Evolutionary conservation across 768 basidiomycete species (phyloP), one percentile per base, ranked within the genome.

Genomic region (Serendipita sp.): DNA sequence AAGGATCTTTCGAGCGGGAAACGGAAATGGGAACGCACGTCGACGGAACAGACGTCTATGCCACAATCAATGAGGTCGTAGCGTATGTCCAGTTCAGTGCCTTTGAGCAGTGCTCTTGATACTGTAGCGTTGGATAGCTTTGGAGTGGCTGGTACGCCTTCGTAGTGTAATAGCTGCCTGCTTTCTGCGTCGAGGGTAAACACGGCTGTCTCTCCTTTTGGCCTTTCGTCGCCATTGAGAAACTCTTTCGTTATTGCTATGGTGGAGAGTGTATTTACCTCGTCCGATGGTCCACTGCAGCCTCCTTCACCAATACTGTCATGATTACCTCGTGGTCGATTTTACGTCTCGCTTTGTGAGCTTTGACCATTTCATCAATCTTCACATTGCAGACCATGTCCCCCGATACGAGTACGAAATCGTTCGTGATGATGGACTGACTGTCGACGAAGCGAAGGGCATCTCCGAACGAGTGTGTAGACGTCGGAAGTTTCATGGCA

Each of bases 401-500:
- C 22, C 90, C 91, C 71, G 82, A 85, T 68, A 94, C 88, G 65
- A 97, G 83, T 44, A 97, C 84, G 73, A 91, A 94, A 71, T 97
- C 94, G 65, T 81, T 81, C 2, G 90, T 88, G 69, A 96, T 86
- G 69, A 97, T 80, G 60, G 91, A 89, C 65, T 90, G 85, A 43
- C 86, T 86, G 74, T 96, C 94, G 70, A 95, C 86, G 72, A 94
- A 91, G 65, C 92, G 87, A 82, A 95, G 82, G 45, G 90, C 90
- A 72, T 93, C 92, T 3, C 92, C 92, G 0, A 88, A 85, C 4
- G 92, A 89, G 75, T 85, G 86, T 2, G 87, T 89, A 71, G 88
- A 84, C 70, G 88, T 89, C 60, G 88, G 85, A 7, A 87, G 90
- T 71, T 92, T 78, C 65, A 93, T 85, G 34, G 90, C 88, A 31